Conservation (phyloP, 805 yeast genomes). For the Zygotorulaspora chibaensis region DNA sequence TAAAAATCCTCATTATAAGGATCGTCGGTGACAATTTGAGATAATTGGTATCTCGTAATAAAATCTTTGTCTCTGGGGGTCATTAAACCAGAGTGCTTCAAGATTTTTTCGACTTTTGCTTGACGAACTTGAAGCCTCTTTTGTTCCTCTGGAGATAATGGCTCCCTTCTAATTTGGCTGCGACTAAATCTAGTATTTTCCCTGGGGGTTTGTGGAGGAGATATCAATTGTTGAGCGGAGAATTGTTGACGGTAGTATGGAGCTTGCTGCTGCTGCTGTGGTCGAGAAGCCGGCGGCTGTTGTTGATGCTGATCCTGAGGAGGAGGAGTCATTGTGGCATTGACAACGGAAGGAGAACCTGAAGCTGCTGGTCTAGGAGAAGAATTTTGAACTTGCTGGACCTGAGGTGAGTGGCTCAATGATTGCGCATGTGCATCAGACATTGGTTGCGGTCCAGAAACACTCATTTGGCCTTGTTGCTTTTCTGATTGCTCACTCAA, state of each 20-base stretch:
- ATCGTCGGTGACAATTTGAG: slow-evolving; percentile 94
- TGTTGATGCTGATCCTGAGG: slow-evolving; percentile 27
- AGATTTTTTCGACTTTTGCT: slow-evolving; percentile 68
- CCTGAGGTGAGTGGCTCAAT: neutral
- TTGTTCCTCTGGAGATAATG: slow-evolving; percentile 67
- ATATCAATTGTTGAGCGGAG: slow-evolving; percentile 13
- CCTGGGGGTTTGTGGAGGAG: slow-evolving; percentile 11
- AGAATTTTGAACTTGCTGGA: neutral
- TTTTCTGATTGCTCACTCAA: neutral
- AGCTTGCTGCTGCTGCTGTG: slow-evolving; percentile 24
- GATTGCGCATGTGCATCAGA: neutral
- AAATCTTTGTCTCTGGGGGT: slow-evolving; percentile 95
- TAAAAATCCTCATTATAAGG: slow-evolving; percentile 97
- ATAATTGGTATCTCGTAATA: slow-evolving; percentile 88
- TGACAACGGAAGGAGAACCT: slow-evolving; percentile 1
- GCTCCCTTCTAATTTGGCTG: slow-evolving; percentile 34
- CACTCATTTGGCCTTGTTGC: neutral
- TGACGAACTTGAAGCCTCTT: slow-evolving; percentile 63
- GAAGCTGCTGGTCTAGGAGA: slow-evolving; percentile 6
- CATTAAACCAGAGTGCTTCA: slow-evolving; percentile 89
- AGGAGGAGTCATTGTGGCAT: slow-evolving; percentile 15
- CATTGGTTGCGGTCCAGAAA: slow-evolving; percentile 2
- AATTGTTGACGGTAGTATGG: slow-evolving; percentile 30
- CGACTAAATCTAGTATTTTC: slow-evolving; percentile 20
- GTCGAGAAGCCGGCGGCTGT: slow-evolving; percentile 11